Percentiles rank a stretch among this genome's conserved stretches.
Evolutionary conservation across 148 eudicot genomes (phyloP).

Genomic region (Chenopodium quinoa): DNA sequence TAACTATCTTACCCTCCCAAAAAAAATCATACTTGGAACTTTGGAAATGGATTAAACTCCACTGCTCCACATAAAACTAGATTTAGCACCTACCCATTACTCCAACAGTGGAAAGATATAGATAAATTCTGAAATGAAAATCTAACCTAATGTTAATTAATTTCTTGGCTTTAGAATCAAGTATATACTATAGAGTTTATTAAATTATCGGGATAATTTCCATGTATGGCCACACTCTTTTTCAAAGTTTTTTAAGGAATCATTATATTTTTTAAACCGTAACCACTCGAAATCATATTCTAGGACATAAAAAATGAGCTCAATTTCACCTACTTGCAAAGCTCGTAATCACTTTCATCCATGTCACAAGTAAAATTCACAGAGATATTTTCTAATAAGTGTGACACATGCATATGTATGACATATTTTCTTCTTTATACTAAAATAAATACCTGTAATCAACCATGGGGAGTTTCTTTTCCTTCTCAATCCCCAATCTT

Average conservation of each 20-base stretch:
- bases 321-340: neutral
- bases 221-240: neutral
- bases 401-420: neutral
- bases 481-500: conserved; percentile 46
- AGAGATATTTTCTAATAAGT: neutral
- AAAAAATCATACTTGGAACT: too few relatives aligned
- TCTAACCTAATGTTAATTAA: too few relatives aligned
- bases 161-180: too few relatives aligned
- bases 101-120: too few relatives aligned
- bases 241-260: neutral
- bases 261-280: neutral
- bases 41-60: too few relatives aligned
- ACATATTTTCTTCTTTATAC: neutral
- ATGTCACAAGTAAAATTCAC: neutral
- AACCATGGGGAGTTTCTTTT: conserved; percentile 68
- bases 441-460: conserved; percentile 52
- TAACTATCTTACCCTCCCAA: too few relatives aligned
- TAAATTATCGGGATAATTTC: neutral
- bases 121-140: too few relatives aligned
- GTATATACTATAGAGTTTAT: neutral
- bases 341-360: neutral
- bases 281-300: neutral
- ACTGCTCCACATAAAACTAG: too few relatives aligned
- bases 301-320: neutral
- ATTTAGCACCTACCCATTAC: too few relatives aligned